Evolutionary conservation across 2,329 filamentous ascomycete species (phyloP), one percentile per base, ranked within the genome.

Genomic region (Plectosphaerella plurivora): DNA sequence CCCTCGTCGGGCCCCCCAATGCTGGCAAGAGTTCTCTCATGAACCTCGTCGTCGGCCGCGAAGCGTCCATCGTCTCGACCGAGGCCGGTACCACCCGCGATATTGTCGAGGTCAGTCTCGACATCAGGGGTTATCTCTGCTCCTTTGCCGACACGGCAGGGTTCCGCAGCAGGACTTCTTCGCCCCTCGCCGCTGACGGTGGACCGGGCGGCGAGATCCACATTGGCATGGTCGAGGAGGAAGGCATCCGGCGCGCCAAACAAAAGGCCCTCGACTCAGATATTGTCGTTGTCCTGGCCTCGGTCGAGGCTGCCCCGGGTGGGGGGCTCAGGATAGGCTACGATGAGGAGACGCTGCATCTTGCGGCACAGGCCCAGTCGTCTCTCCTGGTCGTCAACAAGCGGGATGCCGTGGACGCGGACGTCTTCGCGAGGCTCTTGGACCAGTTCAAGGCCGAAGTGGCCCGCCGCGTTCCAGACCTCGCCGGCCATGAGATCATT

Each of bases 71-170:
- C 61, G 94, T 99, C 8, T 96, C 91, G 45, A 80, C 84, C 1
- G 92, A 97, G 71, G 91, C 91, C 39, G 94, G 94, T 0, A 99
- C 94, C 1, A 99, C 94, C 7, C 76, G 94, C 55, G 94, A 99
- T 71, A 86, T 99, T 50, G 87, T 99, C 11, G 94, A 99, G 72
- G 89, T 94, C 1, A 88, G 88, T 25, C 78, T 99, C 24, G 94
- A 99, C 70, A 78, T 99, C 47, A 84, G 86, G 1, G 94, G 94
- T 0, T 99, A 89, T 73, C 83, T 95, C 48, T 96, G 92, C 68
- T 89, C 89, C n/a, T 86, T 99, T 64, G 92, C 93, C 15, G 94
- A 99, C 71, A 97, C 94, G 62, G 94, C 94, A 18, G 94, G 94
- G 1, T 83, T 99, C 59, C 79, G 91, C 48, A 82, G 78, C 47